Evolutionary conservation across 306 rosid genomes (phyloP), one percentile per base, ranked within the genome.

Genomic region (Hippophae rhamnoides): DNA sequence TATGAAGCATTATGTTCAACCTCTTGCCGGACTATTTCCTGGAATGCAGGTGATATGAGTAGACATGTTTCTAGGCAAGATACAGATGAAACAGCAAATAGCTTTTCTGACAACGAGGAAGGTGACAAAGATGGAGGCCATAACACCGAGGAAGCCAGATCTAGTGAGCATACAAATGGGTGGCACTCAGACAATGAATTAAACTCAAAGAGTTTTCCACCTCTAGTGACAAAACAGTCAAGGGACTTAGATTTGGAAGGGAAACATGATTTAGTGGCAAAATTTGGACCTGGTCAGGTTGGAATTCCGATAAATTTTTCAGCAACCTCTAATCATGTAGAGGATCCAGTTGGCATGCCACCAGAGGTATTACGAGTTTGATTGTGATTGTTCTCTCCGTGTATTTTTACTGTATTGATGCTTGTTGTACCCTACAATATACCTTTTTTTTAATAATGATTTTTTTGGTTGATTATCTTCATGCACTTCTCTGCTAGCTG

Each of bases 341-440:
- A 53, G 76, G 99, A 84, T 79, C 97, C 82, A 56, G 58, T 71
- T 62, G 86, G 84, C 71, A 84, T 86, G 82, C 99, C 95, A 62
- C 99, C 94, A 31, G 99, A 88, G 99, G 99, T 93, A 69, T 72
- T 75, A 56, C 7, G 41, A 63, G 40, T 44, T 58, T 62, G 56
- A 57, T 56, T 18, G 43, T 66, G 67, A 43, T 64, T 70, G 25
- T 73, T 76, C 57, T 66, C 47, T 68, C 66, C 45, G 56, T 59
- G 66, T 52, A 5, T 60, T 54, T 53, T 49, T 12, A 12, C 53
- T 49, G 53, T 5, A 2, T 49, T 6, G 14, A 49, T 9, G 14
- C 38, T 27, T 3, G 38, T 27, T 27, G 38, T 27, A 27, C 1
- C 38, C 38, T 31, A 31, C 38, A 31, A 31, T 2, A 31, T 31